These are phyloP conservation scores for Aulographum hederae DNA, from an alignment of 2,329 filamentous ascomycete genomes.

Conservation along the genomic window DNA sequence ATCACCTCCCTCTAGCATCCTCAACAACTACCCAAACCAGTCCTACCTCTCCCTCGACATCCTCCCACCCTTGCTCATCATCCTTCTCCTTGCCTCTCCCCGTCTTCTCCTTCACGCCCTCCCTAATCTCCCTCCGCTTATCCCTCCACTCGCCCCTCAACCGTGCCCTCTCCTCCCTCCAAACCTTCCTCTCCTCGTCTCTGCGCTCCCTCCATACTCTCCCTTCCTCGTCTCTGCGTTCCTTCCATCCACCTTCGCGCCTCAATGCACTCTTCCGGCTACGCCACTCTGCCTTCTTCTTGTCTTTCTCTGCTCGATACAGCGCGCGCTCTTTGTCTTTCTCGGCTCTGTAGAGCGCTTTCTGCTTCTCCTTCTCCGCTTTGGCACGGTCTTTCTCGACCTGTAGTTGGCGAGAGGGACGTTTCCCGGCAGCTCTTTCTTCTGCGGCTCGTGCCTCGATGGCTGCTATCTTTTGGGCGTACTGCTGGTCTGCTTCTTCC, in stretches of 20 bases:
- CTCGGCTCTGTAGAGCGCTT: constrained; percentile 5
- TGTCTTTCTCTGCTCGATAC: constrained; percentile 8
- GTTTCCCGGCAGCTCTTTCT: constrained; percentile 11
- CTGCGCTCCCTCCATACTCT: neutral
- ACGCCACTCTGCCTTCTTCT: constrained; percentile 7
- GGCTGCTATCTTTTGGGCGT: constrained; percentile 11
- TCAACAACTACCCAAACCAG: constrained; percentile 15
- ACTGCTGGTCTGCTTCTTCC: constrained; percentile 6
- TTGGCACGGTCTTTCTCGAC: constrained; percentile 11
- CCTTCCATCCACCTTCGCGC: constrained; percentile 10
- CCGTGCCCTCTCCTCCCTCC: neutral
- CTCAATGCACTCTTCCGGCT: no score
- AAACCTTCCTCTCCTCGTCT: neutral
- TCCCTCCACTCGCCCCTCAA: constrained; percentile 7
- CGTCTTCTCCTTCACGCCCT: constrained; percentile 6
- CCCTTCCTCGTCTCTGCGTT: neutral
- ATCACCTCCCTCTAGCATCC: constrained; percentile 1
- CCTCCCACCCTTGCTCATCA: constrained; percentile 6
- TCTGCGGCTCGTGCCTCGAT: constrained; percentile 8
- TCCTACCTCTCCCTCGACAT: constrained; percentile 6
- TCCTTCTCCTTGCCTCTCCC: constrained; percentile 9
- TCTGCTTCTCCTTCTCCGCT: constrained; percentile 10
- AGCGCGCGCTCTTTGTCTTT: constrained; percentile 11
- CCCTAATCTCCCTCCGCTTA: constrained; percentile 9
- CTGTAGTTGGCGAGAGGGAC: constrained; percentile 4